Conservation (phyloP, 2,329 filamentous ascomycete species). For the Pestalotiopsis sp. region DNA sequence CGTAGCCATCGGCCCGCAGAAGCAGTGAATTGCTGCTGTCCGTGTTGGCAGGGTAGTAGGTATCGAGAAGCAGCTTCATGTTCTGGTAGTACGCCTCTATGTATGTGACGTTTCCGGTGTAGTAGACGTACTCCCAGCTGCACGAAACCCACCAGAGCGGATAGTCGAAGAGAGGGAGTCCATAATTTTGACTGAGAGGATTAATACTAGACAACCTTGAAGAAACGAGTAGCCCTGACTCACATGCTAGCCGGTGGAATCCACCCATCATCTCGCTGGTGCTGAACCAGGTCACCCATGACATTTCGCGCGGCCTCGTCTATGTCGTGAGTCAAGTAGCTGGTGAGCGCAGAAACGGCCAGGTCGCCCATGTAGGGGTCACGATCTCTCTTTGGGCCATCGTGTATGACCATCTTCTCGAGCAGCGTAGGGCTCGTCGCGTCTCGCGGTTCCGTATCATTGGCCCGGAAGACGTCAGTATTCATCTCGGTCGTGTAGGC, state of each 20-base stretch:
- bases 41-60: constrained; percentile 47
- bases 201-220: neutral
- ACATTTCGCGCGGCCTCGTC: constrained; percentile 45
- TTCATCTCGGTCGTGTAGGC: constrained; percentile 55
- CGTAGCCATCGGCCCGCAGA: constrained; percentile 45
- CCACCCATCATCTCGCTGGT: constrained; percentile 54
- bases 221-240: constrained; percentile 17
- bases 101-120: constrained; percentile 48
- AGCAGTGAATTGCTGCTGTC: constrained; percentile 41
- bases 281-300: constrained; percentile 49
- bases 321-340: constrained; percentile 48
- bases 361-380: constrained; percentile 57
- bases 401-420: constrained; percentile 49
- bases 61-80: constrained; percentile 44
- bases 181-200: constrained; percentile 40
- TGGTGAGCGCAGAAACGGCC: constrained; percentile 49
- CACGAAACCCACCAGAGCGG: constrained; percentile 56
- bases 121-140: constrained; percentile 50
- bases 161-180: constrained; percentile 52
- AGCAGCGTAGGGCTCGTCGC: constrained; percentile 45
- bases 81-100: constrained; percentile 42
- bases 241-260: constrained; percentile 57
- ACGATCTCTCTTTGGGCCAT: constrained; percentile 54
- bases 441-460: constrained; percentile 51
- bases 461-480: constrained; percentile 46